Evolutionary conservation across 768 basidiomycete genomes (phyloP), one percentile per base, ranked within the genome.

Genomic region (Pleurotus platypus): DNA sequence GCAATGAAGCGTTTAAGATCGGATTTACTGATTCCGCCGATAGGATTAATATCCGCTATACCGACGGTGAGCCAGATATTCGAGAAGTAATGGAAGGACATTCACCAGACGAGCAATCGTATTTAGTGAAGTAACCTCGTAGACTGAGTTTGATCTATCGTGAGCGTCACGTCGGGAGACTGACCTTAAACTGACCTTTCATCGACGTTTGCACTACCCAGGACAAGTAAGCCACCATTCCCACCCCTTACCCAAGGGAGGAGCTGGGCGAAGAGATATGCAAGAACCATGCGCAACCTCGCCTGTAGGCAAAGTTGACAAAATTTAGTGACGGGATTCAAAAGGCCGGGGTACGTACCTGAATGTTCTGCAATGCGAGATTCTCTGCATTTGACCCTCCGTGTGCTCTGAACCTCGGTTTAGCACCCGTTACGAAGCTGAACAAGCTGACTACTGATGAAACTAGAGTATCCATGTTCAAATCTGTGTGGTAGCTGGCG

Each of bases 161-260:
- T 13, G 16, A 42, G 42, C 43, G 45, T 43, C 50, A 5, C 13
- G 4, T 22, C 8, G 26, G 11, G n/a, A 22, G 56, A 11, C 54
- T 45, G n/a, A 1, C 11, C 49, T 37, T 13, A 46, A 49, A 60
- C 67, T 26, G 57, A 88, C 93, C 92, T 96, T 76, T 98, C 97
- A 65, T 99, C 97, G 2, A 99, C 97, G 66, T 98, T 98, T 15
- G 97, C 95, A 61, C 92, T 95, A 1, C 97, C 97, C n/a, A 98
- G 80, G 1, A 98, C 97, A 22, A 98, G 84, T 37, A 99, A 71
- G 5, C 93, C 92, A 0, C 97, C 97, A 40, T 72, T 70, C 65
- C 83, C 83, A 0, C 94, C 93, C 59, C 95, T 77, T 0, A 89
- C 91, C 88, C 92, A 98, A 2, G 94, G 96, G 30, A 98, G 72